Conservation (phyloP, 768 basidiomycete genomes). For the Stropharia rugosoannulata region DNA sequence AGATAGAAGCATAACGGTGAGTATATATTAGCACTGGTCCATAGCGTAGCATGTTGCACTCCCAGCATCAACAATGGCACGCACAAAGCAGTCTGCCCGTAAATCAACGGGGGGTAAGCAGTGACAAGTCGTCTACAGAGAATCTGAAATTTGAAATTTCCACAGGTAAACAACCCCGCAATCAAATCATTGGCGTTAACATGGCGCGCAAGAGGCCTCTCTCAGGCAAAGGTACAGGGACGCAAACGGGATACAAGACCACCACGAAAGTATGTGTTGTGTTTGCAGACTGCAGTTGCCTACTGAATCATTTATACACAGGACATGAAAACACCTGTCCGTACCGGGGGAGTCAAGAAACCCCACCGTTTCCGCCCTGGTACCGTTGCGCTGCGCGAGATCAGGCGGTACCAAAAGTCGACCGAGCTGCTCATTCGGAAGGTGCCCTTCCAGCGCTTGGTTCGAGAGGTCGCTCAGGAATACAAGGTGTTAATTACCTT, state of each 20-base stretch:
- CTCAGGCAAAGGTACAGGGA: background rate
- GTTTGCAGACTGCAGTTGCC: background rate
- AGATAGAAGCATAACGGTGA: background rate
- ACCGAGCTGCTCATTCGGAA: slow-evolving; percentile 21
- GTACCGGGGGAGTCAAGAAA: slow-evolving; percentile 43
- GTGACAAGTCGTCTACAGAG: background rate
- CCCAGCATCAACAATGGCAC: slow-evolving; percentile 48
- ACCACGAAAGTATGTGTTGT: background rate
- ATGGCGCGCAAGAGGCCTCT: background rate
- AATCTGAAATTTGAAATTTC: background rate
- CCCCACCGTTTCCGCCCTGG: slow-evolving; percentile 16
- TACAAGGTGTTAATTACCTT: slow-evolving; percentile 12
- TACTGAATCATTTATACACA: background rate
- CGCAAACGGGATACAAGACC: background rate
- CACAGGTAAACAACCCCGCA: slow-evolving; percentile 46
- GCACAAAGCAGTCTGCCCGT: slow-evolving; percentile 72
- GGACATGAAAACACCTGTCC: background rate
- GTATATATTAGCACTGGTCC: background rate
- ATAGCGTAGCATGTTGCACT: background rate
- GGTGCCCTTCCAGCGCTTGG: slow-evolving; percentile 22
- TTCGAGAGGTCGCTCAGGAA: slow-evolving; percentile 22
- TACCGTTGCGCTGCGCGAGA: slow-evolving; percentile 21
- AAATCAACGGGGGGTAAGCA: slow-evolving; percentile 64
- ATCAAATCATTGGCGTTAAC: slow-evolving; percentile 37
- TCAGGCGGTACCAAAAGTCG: slow-evolving; percentile 18